These are phyloP conservation scores for Stylonectria norvegica DNA, from an alignment of 2,329 filamentous ascomycete genomes.

Conservation along the genomic window DNA sequence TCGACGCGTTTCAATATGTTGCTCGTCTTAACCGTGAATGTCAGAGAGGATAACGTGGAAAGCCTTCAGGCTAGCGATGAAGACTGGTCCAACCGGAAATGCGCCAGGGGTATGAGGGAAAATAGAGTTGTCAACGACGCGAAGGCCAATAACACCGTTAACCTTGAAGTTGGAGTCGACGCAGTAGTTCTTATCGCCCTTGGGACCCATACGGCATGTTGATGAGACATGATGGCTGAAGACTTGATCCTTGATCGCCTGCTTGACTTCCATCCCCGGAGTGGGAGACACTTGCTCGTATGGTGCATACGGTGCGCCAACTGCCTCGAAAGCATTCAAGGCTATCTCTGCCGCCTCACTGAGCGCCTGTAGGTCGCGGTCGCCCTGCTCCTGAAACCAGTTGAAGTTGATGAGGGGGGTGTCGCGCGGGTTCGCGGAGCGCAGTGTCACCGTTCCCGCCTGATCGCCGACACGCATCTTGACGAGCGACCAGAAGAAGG, in stretches of 20 bases:
- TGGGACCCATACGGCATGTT: constrained; percentile 32
- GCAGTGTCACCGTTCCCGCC: constrained; percentile 59
- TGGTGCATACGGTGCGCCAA: constrained; percentile 22
- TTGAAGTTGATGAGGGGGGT: constrained; percentile 61
- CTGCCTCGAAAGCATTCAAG: constrained; percentile 25
- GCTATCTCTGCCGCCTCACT: constrained; percentile 18
- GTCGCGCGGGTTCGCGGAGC: constrained; percentile 60
- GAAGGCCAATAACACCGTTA: constrained; percentile 41
- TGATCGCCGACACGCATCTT: constrained; percentile 62
- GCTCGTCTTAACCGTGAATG: too few relatives aligned
- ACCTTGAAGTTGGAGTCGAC: constrained; percentile 50
- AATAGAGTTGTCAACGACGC: constrained; percentile 45
- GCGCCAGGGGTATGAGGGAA: too few relatives aligned
- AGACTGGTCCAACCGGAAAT: too few relatives aligned
- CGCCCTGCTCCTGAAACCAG: constrained; percentile 45
- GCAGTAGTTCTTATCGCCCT: constrained; percentile 36
- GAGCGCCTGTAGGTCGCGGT: constrained; percentile 8
- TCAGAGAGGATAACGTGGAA: too few relatives aligned
- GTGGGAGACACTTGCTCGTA: constrained; percentile 23
- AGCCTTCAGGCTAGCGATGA: too few relatives aligned
- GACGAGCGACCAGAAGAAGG: constrained; percentile 32
- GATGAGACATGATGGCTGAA: constrained; percentile 35
- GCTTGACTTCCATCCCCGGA: constrained; percentile 35
- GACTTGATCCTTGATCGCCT: constrained; percentile 29
- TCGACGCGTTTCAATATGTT: too few relatives aligned